Conservation (phyloP, 2,329 filamentous ascomycete species). For the Metarhizium guizhouense region DNA sequence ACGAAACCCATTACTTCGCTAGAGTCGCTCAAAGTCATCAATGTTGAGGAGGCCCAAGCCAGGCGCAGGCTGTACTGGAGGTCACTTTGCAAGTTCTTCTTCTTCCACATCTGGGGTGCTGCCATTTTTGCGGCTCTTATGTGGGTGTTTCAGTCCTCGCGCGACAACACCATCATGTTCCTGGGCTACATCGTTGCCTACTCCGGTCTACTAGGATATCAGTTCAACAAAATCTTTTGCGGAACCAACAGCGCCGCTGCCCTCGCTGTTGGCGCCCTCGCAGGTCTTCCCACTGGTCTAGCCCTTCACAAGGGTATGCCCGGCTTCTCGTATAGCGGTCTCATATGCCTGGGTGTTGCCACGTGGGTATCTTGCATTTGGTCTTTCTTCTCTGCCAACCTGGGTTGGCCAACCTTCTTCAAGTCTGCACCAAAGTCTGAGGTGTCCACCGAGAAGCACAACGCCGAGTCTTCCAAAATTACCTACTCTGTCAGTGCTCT, state of each 20-base stretch:
- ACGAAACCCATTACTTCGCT: not conserved
- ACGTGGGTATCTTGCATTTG: not conserved
- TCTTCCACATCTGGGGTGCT: not conserved
- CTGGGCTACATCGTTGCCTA: not conserved
- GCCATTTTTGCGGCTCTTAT: not conserved
- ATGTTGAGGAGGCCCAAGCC: not conserved
- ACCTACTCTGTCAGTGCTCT: not conserved
- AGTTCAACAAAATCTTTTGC: not conserved
- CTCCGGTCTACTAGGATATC: not conserved
- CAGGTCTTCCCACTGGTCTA: not conserved
- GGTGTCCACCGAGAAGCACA: not conserved
- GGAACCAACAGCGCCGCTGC: not conserved
- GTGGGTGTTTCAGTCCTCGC: not conserved
- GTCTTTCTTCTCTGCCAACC: not conserved
- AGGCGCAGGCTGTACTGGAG: not conserved
- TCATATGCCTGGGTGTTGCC: not conserved
- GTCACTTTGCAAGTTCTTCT: not conserved
- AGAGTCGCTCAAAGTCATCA: not conserved
- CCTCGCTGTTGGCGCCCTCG: not conserved
- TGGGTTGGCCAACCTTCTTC: not conserved
- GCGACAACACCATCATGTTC: not conserved
- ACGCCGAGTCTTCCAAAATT: not conserved
- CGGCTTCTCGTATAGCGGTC: not conserved
- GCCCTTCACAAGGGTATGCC: not conserved
- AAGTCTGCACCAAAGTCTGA: not conserved